These are phyloP conservation scores for Curvularia sp. DNA, from an alignment of 2,329 filamentous ascomycete genomes.

Conservation along the genomic window DNA sequence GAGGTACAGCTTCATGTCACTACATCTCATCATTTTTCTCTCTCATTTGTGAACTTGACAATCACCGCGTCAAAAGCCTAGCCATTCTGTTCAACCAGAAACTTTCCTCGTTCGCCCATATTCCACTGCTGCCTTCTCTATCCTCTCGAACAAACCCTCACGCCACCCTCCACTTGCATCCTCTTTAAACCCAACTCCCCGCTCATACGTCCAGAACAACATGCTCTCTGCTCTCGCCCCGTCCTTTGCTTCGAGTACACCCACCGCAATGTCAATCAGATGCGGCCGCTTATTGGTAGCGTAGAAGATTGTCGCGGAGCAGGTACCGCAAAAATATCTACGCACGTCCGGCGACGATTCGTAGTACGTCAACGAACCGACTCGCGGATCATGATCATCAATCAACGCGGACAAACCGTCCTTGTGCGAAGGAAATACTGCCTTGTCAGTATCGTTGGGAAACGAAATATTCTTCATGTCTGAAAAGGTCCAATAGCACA, in stretches of 20 bases:
- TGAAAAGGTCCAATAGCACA: constrained; percentile 58
- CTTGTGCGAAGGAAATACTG: constrained; percentile 42
- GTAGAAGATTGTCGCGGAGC: constrained; percentile 60
- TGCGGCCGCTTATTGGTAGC: constrained; percentile 50
- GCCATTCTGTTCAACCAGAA: background rate
- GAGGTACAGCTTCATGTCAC: background rate
- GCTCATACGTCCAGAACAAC: constrained; percentile 54
- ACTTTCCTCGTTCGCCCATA: constrained; percentile 46
- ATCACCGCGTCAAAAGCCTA: background rate
- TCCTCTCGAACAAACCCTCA: constrained; percentile 41
- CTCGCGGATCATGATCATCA: constrained; percentile 43
- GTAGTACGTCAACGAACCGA: constrained; percentile 57
- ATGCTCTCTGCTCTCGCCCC: constrained; percentile 58
- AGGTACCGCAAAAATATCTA: constrained; percentile 59
- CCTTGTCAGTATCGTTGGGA: background rate
- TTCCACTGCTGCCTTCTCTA: constrained; percentile 48
- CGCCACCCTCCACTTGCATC: constrained; percentile 56
- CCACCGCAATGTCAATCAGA: constrained; percentile 56
- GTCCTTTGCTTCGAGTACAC: constrained; percentile 54
- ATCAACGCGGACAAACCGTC: constrained; percentile 50
- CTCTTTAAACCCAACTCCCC: constrained; percentile 25
- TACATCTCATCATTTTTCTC: background rate
- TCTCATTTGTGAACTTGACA: background rate
- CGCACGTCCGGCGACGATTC: constrained; percentile 56
- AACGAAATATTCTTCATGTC: constrained; percentile 53